phyloP scores from a whole-genome alignment of 1,284 basidiomycete genomes.

The Leccinum idahoense region DNA sequence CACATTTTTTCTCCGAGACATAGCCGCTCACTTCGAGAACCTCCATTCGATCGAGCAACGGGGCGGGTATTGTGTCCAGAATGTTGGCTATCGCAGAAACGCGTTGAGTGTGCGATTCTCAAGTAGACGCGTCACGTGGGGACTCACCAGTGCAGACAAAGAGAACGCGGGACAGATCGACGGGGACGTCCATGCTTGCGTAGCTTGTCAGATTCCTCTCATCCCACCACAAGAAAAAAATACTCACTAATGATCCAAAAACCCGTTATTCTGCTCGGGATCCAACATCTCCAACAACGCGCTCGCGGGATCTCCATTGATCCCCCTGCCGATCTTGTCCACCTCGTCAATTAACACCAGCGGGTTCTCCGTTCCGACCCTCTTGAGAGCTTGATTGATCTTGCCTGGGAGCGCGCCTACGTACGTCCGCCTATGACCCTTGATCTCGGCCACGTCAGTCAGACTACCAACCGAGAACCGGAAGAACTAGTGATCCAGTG shows the following conservation, averaged over 20 bases:
- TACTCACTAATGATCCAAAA: constrained; percentile 88
- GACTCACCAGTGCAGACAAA: constrained; percentile 87
- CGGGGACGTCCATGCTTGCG: constrained; percentile 88
- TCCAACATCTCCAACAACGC: constrained; percentile 97
- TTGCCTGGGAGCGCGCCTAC: constrained; percentile 96
- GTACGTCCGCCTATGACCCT: constrained; percentile 95
- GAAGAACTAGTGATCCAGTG: constrained; percentile 86
- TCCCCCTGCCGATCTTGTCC: constrained; percentile 96
- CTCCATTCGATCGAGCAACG: constrained; percentile 95
- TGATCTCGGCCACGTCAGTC: constrained; percentile 98
- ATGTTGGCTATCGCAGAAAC: constrained; percentile 59
- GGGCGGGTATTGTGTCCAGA: constrained; percentile 94
- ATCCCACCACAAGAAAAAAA: background rate
- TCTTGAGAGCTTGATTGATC: constrained; percentile 95
- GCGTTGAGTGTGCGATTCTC: background rate
- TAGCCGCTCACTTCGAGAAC: constrained; percentile 96
- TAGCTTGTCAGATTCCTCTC: constrained; percentile 6
- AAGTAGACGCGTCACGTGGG: background rate
- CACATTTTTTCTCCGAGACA: constrained; percentile 93
- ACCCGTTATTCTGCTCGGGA: constrained; percentile 95
- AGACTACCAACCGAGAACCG: constrained; percentile 96
- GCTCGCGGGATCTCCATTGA: constrained; percentile 94
- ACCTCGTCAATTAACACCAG: constrained; percentile 97
- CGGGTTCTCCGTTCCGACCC: constrained; percentile 96
- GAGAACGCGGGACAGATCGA: constrained; percentile 92